These are phyloP conservation scores for Alternaria sp. DNA, from an alignment of 2,329 filamentous ascomycete genomes.

Conservation along the genomic window DNA sequence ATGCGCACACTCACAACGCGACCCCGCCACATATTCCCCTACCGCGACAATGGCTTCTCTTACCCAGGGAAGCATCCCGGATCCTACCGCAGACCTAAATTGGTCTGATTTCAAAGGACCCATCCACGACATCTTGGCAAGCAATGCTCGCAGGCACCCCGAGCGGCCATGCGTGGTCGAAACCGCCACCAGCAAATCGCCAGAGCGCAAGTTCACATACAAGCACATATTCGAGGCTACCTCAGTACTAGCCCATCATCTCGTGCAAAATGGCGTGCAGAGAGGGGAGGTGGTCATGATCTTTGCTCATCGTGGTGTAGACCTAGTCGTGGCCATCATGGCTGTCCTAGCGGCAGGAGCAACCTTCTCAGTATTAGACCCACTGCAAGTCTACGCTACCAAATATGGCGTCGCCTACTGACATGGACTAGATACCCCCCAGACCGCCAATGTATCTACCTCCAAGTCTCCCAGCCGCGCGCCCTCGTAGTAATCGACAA, in stretches of 20 bases:
- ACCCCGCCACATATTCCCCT: slow-evolving; percentile 26
- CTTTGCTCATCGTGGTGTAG: slow-evolving; percentile 83
- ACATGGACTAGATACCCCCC: slow-evolving; percentile 71
- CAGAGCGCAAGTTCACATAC: slow-evolving; percentile 79
- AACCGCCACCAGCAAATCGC: slow-evolving; percentile 62
- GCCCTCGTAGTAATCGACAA: slow-evolving; percentile 77
- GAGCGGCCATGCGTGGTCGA: slow-evolving; percentile 74
- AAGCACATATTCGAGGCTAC: slow-evolving; percentile 85
- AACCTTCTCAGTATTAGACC: slow-evolving; percentile 75
- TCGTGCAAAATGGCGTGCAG: slow-evolving; percentile 75
- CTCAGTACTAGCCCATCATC: slow-evolving; percentile 80
- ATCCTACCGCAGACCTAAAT: slow-evolving; percentile 72
- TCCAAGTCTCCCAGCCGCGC: slow-evolving; percentile 79
- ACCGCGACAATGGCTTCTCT: slow-evolving; percentile 41
- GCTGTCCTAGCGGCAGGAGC: slow-evolving; percentile 69
- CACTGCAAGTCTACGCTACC: slow-evolving; percentile 63
- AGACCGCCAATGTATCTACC: slow-evolving; percentile 80
- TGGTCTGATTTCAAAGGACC: slow-evolving; percentile 72
- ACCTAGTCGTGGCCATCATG: slow-evolving; percentile 81
- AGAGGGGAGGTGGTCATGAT: slow-evolving; percentile 93
- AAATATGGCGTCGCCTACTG: slow-evolving; percentile 2
- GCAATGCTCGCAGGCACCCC: slow-evolving; percentile 73
- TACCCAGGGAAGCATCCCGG: slow-evolving; percentile 58
- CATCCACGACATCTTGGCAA: slow-evolving; percentile 74
- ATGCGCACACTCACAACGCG: slow-evolving; percentile 20